Evolutionary conservation across 208 protist species (phyloP).

Genomic region (Crithidia mellificae): DNA sequence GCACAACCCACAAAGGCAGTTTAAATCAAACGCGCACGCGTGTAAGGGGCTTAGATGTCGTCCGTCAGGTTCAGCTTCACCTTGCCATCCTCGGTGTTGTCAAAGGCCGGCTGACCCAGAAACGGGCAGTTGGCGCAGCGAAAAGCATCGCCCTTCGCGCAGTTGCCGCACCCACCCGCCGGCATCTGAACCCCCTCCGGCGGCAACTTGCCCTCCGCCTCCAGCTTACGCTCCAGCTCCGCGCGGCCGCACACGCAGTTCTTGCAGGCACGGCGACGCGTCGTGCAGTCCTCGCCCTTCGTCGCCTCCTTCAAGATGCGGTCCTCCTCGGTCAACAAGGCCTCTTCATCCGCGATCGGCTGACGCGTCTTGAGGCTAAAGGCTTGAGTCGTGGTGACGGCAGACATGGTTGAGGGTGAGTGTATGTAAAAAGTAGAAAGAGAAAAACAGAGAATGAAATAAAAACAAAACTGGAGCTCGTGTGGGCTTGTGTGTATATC

Average conservation of each 20-base stretch:
- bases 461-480: no score
- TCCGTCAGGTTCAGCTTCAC: slow-evolving; percentile 84
- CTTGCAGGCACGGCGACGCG: slow-evolving; percentile 80
- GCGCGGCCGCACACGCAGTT: slow-evolving; percentile 87
- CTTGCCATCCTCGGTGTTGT: slow-evolving; percentile 82
- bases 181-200: slow-evolving; percentile 52
- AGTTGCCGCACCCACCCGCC: slow-evolving; percentile 85
- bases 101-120: slow-evolving; percentile 84
- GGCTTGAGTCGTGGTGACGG: slow-evolving; percentile 50
- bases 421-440: no score
- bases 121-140: slow-evolving; percentile 89
- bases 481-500: no score
- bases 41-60: slow-evolving; percentile 67
- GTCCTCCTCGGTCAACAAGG: slow-evolving; percentile 80
- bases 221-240: slow-evolving; percentile 62
- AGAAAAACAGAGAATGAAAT: no score
- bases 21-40: no score
- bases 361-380: slow-evolving; percentile 80
- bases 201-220: slow-evolving; percentile 48
- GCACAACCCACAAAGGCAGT: no score
- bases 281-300: slow-evolving; percentile 80
- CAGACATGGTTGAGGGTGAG: slow-evolving; percentile 14
- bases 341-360: slow-evolving; percentile 76
- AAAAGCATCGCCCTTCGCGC: slow-evolving; percentile 88
- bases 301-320: slow-evolving; percentile 53